These are phyloP conservation scores for Aquanectria penicillioides DNA, from an alignment of 2,329 filamentous ascomycete genomes.

Conservation along the genomic window DNA sequence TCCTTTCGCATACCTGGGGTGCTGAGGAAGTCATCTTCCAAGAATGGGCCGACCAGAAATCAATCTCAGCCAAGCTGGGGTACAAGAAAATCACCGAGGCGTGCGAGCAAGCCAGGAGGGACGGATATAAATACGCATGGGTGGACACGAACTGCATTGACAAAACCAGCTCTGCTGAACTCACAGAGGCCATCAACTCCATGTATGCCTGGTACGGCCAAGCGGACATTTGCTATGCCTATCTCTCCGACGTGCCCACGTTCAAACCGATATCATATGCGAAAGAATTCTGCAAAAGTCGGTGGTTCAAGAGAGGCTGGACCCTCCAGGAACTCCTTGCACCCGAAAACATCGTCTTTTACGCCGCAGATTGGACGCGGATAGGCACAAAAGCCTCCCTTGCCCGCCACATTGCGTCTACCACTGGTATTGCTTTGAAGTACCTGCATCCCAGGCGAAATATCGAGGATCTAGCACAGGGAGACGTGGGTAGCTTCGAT, in stretches of 20 bases:
- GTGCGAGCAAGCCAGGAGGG: background rate
- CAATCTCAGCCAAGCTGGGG: background rate
- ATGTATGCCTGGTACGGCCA: background rate
- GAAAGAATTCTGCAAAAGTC: background rate
- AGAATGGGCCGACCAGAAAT: background rate
- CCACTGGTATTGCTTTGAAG: no score
- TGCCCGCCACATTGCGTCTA: no score
- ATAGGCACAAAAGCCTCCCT: background rate
- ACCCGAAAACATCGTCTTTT: background rate
- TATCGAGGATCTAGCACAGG: no score
- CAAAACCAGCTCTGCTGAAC: background rate
- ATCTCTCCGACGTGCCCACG: background rate
- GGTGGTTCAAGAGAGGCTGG: background rate
- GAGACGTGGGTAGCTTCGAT: background rate
- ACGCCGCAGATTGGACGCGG: background rate
- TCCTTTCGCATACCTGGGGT: conserved; percentile 1
- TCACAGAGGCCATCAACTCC: background rate
- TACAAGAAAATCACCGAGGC: background rate
- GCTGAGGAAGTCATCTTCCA: background rate
- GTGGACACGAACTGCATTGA: background rate
- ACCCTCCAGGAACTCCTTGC: background rate
- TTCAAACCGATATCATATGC: no score
- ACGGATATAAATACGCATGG: background rate
- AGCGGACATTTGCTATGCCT: background rate
- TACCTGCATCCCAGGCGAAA: no score